phyloP scores from a whole-genome alignment of 345 rosid species.

The Turnera subulata region DNA sequence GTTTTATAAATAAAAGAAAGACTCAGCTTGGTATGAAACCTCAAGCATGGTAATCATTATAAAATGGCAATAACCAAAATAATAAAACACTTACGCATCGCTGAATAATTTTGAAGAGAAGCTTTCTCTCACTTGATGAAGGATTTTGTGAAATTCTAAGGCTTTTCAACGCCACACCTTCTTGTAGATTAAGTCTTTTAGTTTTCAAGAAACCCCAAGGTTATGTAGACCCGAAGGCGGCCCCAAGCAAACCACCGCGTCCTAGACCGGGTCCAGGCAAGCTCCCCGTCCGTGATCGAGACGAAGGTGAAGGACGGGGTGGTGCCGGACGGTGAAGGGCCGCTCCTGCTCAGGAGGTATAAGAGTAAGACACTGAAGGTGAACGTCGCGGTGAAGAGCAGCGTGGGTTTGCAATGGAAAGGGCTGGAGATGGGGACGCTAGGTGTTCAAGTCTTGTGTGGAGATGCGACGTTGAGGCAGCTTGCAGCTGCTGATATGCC shows the following conservation, averaged over 20 bases:
- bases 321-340: conserved; percentile 33
- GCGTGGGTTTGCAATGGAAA: conserved; percentile 40
- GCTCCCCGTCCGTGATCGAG: conserved; percentile 38
- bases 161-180: no score
- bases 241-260: neutral
- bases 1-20: no score
- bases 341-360: conserved; percentile 30
- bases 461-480: conserved; percentile 39
- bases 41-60: no score
- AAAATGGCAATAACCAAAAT: no score
- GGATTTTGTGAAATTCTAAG: no score
- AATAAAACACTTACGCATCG: no score
- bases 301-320: conserved; percentile 41
- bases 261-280: conserved; percentile 35
- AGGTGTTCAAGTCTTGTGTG: conserved; percentile 50
- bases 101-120: no score
- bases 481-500: conserved; percentile 51
- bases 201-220: conserved; percentile 80
- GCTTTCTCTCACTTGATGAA: no score
- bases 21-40: no score
- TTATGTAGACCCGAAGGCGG: conserved; percentile 45
- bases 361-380: conserved; percentile 41
- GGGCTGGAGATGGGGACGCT: conserved; percentile 49
- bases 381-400: conserved; percentile 48
- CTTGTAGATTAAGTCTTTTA: no score